These are phyloP conservation scores for Bremia lactucae DNA, from an alignment of 352 stramenopile species.

Conservation along the genomic window DNA sequence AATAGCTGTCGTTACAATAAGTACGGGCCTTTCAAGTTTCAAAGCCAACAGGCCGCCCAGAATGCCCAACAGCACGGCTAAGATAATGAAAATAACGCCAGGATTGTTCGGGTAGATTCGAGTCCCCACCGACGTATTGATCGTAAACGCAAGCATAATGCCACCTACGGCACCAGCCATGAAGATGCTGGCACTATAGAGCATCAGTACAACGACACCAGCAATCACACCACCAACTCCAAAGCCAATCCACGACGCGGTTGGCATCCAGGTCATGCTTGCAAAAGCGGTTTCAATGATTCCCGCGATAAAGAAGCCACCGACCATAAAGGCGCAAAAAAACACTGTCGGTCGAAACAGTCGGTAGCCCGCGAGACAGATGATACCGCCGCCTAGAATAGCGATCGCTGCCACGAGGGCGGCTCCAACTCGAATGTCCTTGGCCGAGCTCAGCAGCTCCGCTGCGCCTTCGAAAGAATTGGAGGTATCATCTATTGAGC, in stretches of 20 bases:
- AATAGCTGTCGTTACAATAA: conserved; percentile 48
- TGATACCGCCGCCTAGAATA: conserved; percentile 27
- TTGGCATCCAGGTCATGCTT: conserved; percentile 35
- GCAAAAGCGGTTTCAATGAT: conserved; percentile 46
- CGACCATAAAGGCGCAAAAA: conserved; percentile 56
- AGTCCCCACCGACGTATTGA: conserved; percentile 40
- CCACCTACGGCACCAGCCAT: conserved; percentile 30
- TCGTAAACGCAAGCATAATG: conserved; percentile 36
- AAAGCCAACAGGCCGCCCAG: conserved; percentile 33
- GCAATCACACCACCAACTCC: conserved; percentile 26
- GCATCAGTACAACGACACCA: conserved; percentile 33
- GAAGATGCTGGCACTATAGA: conserved; percentile 45
- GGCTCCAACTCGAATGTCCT: conserved; percentile 32
- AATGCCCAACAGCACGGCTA: conserved; percentile 31
- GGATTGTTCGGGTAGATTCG: conserved; percentile 42
- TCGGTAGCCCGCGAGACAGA: conserved; percentile 46
- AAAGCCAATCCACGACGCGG: conserved; percentile 51
- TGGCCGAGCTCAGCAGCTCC: conserved; percentile 28
- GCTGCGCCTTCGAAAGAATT: conserved; percentile 21
- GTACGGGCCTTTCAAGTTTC: conserved; percentile 43
- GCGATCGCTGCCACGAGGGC: conserved; percentile 40
- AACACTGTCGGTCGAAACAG: conserved; percentile 53
- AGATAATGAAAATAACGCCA: conserved; percentile 29
- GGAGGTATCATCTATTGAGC: conserved; percentile 7
- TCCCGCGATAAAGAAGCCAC: conserved; percentile 46